Base-by-base conservation (phyloP, 1,284 basidiomycete genomes). In the Ceratobasidium sp. region DNA sequence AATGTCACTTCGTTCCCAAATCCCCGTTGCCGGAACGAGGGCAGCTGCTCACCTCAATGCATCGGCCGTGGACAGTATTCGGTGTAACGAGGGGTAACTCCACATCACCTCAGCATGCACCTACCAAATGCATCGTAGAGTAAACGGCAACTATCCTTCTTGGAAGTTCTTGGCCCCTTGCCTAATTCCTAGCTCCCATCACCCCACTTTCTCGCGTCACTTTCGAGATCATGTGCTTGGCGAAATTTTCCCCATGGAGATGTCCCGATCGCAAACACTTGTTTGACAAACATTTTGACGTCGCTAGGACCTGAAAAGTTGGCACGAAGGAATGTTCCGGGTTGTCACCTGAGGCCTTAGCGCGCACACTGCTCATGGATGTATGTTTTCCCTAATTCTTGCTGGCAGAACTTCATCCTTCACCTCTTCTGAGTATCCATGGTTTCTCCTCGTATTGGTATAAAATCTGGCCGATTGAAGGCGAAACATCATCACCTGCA, bases 191-290 rank as follows among this genome's bases (percentile, higher is more conserved):
- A 50, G 16, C 32, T 12, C 62, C 21, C 34, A n/a, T n/a, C n/a
- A n/a, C n/a, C n/a, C n/a, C n/a, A n/a, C n/a, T n/a, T 59, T 45
- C 65, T 43, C 34, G 26, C 43, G 46, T 26, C 36, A 43, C 73
- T 76, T 76, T 73, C 75, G 74, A 23, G 77, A 73, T 34, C 77
- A 75, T 62, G 76, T 26, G 41, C 46, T 62, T 32, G 45, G 28
- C 41, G 18, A 45, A n/a, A 21, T 28, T 28, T 46, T n/a, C 43
- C 36, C 36, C 43, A 53, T 52, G 23, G 36, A 4, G 26, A 41
- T 48, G 62, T 28, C 32, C 32, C 53, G 53, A 21, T 16, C 32
- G 14, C 32, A 18, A 57, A 39, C 32, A 12, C 26, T 16, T 57
- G 32, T n/a, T 57, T 39, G 3, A 16, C 18, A 21, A 21, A 5